These are phyloP conservation scores for Venustampulla echinocandica DNA, from an alignment of 495 filamentous ascomycete species.

Conservation along the genomic window DNA sequence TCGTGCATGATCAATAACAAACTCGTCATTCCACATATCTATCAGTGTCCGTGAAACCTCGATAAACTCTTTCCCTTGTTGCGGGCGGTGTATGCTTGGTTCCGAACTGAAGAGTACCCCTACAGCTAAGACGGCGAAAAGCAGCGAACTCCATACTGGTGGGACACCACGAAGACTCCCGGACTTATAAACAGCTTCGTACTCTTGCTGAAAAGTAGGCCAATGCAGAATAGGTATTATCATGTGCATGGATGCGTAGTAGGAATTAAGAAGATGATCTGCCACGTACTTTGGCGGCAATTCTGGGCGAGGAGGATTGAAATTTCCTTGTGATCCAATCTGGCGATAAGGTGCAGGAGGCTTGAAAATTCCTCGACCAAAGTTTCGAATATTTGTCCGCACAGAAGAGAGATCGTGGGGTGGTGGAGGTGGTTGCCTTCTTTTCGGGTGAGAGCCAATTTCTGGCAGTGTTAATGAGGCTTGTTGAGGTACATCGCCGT, in stretches of 20 bases:
- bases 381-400: slow-evolving; percentile 62
- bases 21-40: slow-evolving; percentile 78
- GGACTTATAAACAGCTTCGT: slow-evolving; percentile 66
- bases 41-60: slow-evolving; percentile 60
- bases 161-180: slow-evolving; percentile 56
- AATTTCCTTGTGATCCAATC: slow-evolving; percentile 38
- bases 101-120: slow-evolving; percentile 71
- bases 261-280: slow-evolving; percentile 70
- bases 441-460: slow-evolving; percentile 53
- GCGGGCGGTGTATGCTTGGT: slow-evolving; percentile 39
- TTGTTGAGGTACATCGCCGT: slow-evolving; percentile 47
- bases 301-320: slow-evolving; percentile 48
- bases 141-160: slow-evolving; percentile 68
- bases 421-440: slow-evolving; percentile 47
- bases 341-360: slow-evolving; percentile 64
- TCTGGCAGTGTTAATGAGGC: slow-evolving; percentile 61
- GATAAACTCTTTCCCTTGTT: slow-evolving; percentile 61
- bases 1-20: slow-evolving; percentile 70
- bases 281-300: slow-evolving; percentile 63
- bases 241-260: slow-evolving; percentile 67
- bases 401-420: slow-evolving; percentile 63
- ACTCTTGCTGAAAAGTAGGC: slow-evolving; percentile 69
- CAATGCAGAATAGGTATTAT: slow-evolving; percentile 83
- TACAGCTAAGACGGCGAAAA: slow-evolving; percentile 79
- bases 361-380: slow-evolving; percentile 73